These are phyloP conservation scores for Xylona heveae DNA, from an alignment of 495 filamentous ascomycete genomes.

Conservation along the genomic window DNA sequence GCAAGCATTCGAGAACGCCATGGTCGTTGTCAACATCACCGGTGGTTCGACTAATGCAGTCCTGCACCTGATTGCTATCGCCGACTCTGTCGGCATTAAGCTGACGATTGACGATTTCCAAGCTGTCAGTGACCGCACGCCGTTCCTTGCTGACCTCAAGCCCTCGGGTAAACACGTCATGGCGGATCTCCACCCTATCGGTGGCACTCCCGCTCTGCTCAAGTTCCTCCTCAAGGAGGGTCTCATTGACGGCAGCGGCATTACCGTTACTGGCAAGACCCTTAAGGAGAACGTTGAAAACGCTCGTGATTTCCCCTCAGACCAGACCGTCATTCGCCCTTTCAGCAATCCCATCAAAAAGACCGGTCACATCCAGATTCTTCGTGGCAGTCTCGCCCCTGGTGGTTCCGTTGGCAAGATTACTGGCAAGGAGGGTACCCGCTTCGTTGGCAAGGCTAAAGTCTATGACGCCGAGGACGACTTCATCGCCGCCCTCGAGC, in stretches of 20 bases:
- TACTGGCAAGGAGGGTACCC: constrained; percentile 88
- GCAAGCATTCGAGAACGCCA: constrained; percentile 87
- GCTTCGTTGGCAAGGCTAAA: constrained; percentile 70
- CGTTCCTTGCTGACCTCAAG: constrained; percentile 91
- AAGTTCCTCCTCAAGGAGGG: constrained; percentile 85
- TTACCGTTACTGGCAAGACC: constrained; percentile 91
- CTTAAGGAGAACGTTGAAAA: constrained; percentile 75
- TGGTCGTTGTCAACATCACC: constrained; percentile 86
- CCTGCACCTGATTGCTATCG: constrained; percentile 89
- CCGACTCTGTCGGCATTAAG: constrained; percentile 80
- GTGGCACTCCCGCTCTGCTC: constrained; percentile 75
- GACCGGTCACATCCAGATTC: constrained; percentile 92
- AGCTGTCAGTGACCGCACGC: constrained; percentile 69
- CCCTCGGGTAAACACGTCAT: constrained; percentile 95
- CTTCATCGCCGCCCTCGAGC: constrained; percentile 22
- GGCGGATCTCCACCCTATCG: constrained; percentile 73
- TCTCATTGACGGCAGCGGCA: constrained; percentile 64
- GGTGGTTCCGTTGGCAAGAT: constrained; percentile 94
- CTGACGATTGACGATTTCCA: constrained; percentile 98
- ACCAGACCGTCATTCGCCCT: constrained; percentile 84
- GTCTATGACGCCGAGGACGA: constrained; percentile 49
- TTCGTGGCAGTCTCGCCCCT: constrained; percentile 75
- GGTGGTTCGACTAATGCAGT: constrained; percentile 96
- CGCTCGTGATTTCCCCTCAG: constrained; percentile 51
- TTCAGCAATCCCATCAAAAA: constrained; percentile 80